A percentile compares a stretch with the other conserved stretches of the same genome.
Evolutionary conservation across 805 yeast species (phyloP).

Genomic region (Saccharomyces cerevisiae): DNA sequence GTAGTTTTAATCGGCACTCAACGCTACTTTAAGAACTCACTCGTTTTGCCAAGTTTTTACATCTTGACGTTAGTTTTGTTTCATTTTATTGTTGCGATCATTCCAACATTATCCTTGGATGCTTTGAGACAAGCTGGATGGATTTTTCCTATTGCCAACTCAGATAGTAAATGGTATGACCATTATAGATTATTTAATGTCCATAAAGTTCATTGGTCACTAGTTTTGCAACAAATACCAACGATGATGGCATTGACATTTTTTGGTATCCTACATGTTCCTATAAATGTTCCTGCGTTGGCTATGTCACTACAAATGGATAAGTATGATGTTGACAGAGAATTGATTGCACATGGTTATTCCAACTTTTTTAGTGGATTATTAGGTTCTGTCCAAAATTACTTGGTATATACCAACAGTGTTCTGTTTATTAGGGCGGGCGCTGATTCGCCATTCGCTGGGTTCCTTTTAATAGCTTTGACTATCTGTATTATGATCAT

Average conservation of each 20-base stretch:
- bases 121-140: constrained; percentile 69
- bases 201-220: constrained; percentile 62
- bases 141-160: constrained; percentile 53
- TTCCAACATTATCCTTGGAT: constrained; percentile 58
- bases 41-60: constrained; percentile 75
- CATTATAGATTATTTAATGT: constrained; percentile 72
- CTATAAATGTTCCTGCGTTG: constrained; percentile 94
- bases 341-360: constrained; percentile 88
- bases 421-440: constrained; percentile 90
- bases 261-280: constrained; percentile 92
- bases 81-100: constrained; percentile 55
- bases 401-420: constrained; percentile 89
- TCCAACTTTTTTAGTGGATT: constrained; percentile 81
- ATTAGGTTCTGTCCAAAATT: constrained; percentile 85
- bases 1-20: constrained; percentile 52
- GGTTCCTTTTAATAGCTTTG: constrained; percentile 76
- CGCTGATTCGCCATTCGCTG: constrained; percentile 83
- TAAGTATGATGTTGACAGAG: constrained; percentile 79
- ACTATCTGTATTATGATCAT: constrained; percentile 74
- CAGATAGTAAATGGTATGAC: constrained; percentile 81
- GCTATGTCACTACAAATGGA: constrained; percentile 86
- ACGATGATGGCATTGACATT: constrained; percentile 93
- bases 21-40: constrained; percentile 52
- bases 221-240: constrained; percentile 64
- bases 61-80: constrained; percentile 60